Base-by-base conservation (phyloP, 352 stramenopile genomes). In the Aphanomyces cochlioides region DNA sequence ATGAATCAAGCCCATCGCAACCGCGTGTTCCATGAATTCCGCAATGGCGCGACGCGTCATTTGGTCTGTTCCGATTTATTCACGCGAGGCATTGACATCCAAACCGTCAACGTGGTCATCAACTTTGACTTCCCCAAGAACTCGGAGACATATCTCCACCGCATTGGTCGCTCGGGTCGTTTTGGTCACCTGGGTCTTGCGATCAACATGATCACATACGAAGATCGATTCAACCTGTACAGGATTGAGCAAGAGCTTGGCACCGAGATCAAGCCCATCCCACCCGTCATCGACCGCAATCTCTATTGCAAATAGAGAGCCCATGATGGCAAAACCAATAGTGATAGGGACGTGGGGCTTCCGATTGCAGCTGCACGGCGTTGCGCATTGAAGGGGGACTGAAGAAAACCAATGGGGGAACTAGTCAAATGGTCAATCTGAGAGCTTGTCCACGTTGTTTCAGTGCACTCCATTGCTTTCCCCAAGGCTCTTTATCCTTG, bases 61-160 rank as follows among this genome's bases (percentile, higher is more conserved):
- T 83, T 99, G 39, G 97, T 99, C 53, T 99, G 92, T 72, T 98
- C 89, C 74, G 98, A 99, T 75, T 81, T 99, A 54, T 99, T 99
- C 78, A 99, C 96, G 59, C 92, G 98, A 64, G 98, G 98, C 77
- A 99, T 99, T 66, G 97, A 99, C 78, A 99, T 99, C 78, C 96
- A 99, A 82, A 98, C 94, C 60, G 98, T 99, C 21, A 99, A 99
- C 77, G 96, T 99, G n/a, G 98, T 99, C 43, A 99, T 99, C 81
- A 99, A 99, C 83, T 99, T 99, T 78, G 98, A 99, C 83, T 99
- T 99, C 78, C 98, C 98, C 12, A 98, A 99, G 80, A 99, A 99
- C 81, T 97, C 91, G 36, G 97, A 99, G 81, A 99, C 97, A 21
- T 99, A 99, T 71, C 83, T 99, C 54, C 98, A 99, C 78, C 93